Conservation (phyloP, 2,329 filamentous ascomycete species). For the Colletotrichum spaethianum region DNA sequence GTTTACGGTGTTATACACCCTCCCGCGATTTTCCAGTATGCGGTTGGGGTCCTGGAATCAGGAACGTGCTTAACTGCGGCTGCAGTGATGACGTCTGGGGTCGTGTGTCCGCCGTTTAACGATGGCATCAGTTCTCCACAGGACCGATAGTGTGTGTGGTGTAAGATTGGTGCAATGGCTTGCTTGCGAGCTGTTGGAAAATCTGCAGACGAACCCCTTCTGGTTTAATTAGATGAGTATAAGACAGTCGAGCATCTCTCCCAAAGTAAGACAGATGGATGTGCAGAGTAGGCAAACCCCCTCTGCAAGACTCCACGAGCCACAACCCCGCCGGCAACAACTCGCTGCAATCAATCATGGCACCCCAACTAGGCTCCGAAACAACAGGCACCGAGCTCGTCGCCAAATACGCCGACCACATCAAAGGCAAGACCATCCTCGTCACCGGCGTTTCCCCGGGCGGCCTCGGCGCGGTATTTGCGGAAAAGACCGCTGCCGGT, state of each 20-base stretch:
- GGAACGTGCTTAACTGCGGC: neutral
- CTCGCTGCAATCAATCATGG: constrained; percentile 2
- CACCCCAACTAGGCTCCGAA: constrained; percentile 5
- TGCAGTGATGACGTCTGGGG: neutral
- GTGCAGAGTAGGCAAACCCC: neutral
- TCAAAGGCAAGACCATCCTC: constrained; percentile 56
- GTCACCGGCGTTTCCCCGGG: constrained; percentile 59
- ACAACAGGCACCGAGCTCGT: constrained; percentile 48
- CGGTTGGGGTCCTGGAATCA: neutral
- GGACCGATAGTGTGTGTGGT: neutral
- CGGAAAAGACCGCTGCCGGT: constrained; percentile 55
- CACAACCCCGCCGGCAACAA: neutral
- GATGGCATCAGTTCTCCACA: neutral
- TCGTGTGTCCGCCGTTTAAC: too few relatives aligned
- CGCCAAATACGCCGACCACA: constrained; percentile 48
- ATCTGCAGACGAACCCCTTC: neutral
- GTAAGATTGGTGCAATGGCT: neutral
- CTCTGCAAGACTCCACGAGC: too few relatives aligned
- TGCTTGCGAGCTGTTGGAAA: neutral
- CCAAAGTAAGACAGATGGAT: neutral
- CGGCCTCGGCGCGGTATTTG: constrained; percentile 56
- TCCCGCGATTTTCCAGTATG: neutral
- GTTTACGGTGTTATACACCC: neutral
- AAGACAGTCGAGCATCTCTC: neutral
- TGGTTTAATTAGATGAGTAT: neutral